Base-by-base conservation (phyloP, 2,329 filamentous ascomycete species). In the Zymoseptoria crescenta region DNA sequence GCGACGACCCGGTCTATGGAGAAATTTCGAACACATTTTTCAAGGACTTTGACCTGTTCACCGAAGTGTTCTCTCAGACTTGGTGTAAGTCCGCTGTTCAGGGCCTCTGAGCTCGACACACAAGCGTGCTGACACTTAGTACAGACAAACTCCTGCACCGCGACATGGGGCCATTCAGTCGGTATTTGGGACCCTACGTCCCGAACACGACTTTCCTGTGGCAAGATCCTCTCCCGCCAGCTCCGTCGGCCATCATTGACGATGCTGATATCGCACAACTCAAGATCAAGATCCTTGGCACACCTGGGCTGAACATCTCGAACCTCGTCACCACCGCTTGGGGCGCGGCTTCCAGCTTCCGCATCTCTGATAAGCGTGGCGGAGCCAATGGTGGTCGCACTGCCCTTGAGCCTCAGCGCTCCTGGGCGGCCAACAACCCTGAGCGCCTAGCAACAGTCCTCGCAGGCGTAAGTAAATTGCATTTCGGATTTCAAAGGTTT, bases 321-420 rank as follows among this genome's bases (percentile, higher is more conserved):
- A 83, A 84, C 74, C 78, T 91, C 59, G 81, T 91, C 56, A 79
- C 80, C 8, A 81, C 81, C 8, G 87, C 87, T 27, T 90, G 85
- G 83, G 84, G 83, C 1, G 83, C 87, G 0, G 86, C 87, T 24
- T 86, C 86, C 2, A 87, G 85, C 30, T 90, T 87, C 84, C 87
- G 87, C 62, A 82, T 84, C 66, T 82, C 84, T 66, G 88, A 92
- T 79, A 91, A 91, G 83, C 88, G 88, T 65, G 88, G 88, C 65
- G 88, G 88, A 70, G 88, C 88, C 75, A 92, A 92, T 69, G 88
- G 88, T 67, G 88, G 83, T 13, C 88, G 88, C 67, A 89, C 92
- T 68, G 85, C 87, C 41, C 86, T 92, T 10, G 78, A 81, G 62
- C 88, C 88, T 27, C 85, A 88, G 76, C 84, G 84, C 67, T 77